Evolutionary conservation across 108 stramenopile genomes (phyloP).

Genomic region (Cyclotella choctawhatcheeana): DNA sequence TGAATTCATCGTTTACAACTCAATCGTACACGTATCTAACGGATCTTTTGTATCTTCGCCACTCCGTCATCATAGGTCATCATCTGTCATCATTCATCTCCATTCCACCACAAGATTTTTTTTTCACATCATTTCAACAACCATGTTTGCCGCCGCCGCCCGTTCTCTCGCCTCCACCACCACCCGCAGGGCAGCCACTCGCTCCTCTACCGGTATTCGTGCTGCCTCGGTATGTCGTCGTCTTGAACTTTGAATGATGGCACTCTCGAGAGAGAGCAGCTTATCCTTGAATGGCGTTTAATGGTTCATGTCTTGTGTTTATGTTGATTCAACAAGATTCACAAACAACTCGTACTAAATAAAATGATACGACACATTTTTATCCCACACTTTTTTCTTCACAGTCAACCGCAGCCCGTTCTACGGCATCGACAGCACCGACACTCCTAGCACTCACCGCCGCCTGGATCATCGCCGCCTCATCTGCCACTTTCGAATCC

Average conservation of each 20-base stretch:
- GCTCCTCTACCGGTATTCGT: conserved; percentile 16
- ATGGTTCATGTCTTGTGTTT: neutral
- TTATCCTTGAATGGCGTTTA: neutral
- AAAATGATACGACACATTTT: neutral
- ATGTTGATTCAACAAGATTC: neutral
- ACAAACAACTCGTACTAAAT: neutral
- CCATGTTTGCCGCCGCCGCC: conserved; percentile 32
- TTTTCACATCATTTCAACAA: neutral
- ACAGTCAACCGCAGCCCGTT: conserved; percentile 1
- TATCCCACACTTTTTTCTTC: neutral
- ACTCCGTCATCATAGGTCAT: too few relatives aligned
- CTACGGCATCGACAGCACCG: too few relatives aligned
- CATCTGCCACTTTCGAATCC: neutral
- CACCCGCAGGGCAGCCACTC: conserved; percentile 35
- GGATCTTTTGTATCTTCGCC: too few relatives aligned
- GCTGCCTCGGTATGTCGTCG: conserved; percentile 23
- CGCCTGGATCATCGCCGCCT: neutral
- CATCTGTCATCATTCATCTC: neutral
- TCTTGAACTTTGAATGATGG: too few relatives aligned
- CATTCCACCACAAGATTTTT: neutral
- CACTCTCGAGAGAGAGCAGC: neutral
- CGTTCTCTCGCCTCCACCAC: conserved; percentile 26
- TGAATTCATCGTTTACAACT: too few relatives aligned
- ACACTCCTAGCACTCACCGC: too few relatives aligned
- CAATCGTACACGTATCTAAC: too few relatives aligned